phyloP scores from a whole-genome alignment of 2,329 filamentous ascomycete genomes.

The Dothistroma septosporum region DNA sequence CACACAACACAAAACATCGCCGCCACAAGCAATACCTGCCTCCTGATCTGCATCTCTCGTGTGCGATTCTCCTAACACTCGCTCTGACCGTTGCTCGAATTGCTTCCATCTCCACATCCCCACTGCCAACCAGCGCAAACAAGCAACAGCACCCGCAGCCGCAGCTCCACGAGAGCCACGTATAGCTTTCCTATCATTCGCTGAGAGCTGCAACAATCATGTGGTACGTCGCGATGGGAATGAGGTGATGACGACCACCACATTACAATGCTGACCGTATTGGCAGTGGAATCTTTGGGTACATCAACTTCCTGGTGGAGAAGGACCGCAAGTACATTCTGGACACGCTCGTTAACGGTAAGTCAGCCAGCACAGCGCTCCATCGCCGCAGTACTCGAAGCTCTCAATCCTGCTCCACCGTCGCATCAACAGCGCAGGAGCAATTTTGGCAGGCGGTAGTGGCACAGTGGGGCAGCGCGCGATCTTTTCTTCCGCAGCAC shows the following conservation, averaged over 20 bases:
- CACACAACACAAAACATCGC: not conserved
- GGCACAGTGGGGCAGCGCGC: not conserved
- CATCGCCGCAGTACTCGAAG: not conserved
- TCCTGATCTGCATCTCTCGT: not conserved
- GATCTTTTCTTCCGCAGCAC: not conserved
- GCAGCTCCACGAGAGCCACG: slow-evolving; percentile 4
- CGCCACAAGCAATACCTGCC: not conserved
- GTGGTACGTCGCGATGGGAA: slow-evolving; percentile 12
- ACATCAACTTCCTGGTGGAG: slow-evolving; percentile 99
- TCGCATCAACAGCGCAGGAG: not conserved
- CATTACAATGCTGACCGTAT: not conserved
- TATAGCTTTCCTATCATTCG: slow-evolving; percentile 8
- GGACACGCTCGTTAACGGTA: slow-evolving; percentile 93
- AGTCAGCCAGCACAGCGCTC: slow-evolving; percentile 34
- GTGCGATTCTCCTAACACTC: not conserved
- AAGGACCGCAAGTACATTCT: slow-evolving; percentile 97
- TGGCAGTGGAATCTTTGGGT: slow-evolving; percentile 76
- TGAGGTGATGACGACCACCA: not conserved
- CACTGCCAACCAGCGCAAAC: not conserved
- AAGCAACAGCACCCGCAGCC: slow-evolving; percentile 27
- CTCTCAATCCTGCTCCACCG: not conserved
- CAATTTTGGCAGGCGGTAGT: not conserved
- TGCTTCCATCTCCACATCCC: too few relatives aligned
- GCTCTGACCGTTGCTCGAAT: not conserved
- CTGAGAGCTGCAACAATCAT: slow-evolving; percentile 8